Evolutionary conservation across 2,329 filamentous ascomycete genomes (phyloP).

Genomic region (Drechslerella coelobrocha): DNA sequence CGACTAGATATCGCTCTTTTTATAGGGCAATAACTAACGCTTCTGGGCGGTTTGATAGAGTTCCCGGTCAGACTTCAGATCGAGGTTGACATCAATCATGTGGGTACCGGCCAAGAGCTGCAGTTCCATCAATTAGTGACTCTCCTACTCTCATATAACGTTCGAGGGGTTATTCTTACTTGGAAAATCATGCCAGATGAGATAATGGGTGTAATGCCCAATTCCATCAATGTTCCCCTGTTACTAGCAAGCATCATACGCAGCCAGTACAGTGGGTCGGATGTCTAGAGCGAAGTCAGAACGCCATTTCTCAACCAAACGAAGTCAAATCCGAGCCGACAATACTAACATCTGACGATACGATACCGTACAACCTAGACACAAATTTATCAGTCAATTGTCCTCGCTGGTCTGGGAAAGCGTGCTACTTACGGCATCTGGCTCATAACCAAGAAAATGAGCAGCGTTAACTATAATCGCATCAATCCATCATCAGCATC

Average conservation of each 20-base stretch:
- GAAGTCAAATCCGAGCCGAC: background rate
- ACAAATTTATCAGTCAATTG: slow-evolving; percentile 23
- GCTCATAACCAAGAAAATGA: slow-evolving; percentile 99
- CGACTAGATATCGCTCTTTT: too few species aligned
- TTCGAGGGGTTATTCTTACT: slow-evolving; percentile 57
- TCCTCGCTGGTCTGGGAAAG: slow-evolving; percentile 3
- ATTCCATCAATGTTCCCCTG: slow-evolving; percentile 91
- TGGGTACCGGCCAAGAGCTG: slow-evolving; percentile 95
- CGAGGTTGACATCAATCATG: slow-evolving; percentile 99
- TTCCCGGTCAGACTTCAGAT: slow-evolving; percentile 99
- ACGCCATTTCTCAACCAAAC: slow-evolving; percentile 23
- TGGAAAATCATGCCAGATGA: slow-evolving; percentile 99
- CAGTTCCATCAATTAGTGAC: slow-evolving; percentile 11
- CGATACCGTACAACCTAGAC: slow-evolving; percentile 82
- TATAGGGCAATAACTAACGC: slow-evolving; percentile 59
- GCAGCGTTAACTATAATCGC: slow-evolving; percentile 72
- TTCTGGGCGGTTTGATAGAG: slow-evolving; percentile 99
- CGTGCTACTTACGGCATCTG: slow-evolving; percentile 75
- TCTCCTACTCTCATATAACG: background rate
- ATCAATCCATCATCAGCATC: slow-evolving; percentile 8
- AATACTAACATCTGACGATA: slow-evolving; percentile 75
- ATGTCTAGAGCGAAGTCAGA: slow-evolving; percentile 66
- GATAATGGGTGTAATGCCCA: slow-evolving; percentile 98
- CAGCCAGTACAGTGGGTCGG: slow-evolving; percentile 98
- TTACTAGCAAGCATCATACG: slow-evolving; percentile 99